A percentile compares a stretch with the other conserved stretches of the same genome.
These are phyloP conservation scores for Westerdykella ornata DNA, from an alignment of 2,329 filamentous ascomycete genomes.

Conservation along the genomic window DNA sequence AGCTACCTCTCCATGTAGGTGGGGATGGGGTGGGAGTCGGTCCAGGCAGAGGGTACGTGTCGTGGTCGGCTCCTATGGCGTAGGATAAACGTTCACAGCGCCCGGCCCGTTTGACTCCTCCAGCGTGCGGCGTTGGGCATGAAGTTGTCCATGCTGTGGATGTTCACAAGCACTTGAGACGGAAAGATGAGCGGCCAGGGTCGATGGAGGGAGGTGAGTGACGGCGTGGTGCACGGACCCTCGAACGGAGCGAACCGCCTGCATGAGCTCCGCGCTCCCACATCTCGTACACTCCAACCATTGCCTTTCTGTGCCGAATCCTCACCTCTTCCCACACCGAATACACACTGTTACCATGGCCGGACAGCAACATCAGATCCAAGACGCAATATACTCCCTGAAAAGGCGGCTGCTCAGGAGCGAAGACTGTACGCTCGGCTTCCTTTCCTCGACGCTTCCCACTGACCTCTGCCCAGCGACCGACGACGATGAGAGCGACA, in stretches of 20 bases:
- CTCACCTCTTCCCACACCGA: not conserved
- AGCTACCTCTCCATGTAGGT: conserved; percentile 27
- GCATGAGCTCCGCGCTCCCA: not conserved
- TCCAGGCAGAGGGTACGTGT: not conserved
- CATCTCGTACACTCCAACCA: not conserved
- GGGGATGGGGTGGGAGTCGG: not conserved
- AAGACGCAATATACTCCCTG: conserved; percentile 37
- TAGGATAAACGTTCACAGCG: no score
- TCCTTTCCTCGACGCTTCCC: not conserved
- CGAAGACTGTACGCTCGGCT: conserved; percentile 28
- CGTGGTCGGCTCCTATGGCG: no score
- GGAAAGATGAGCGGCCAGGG: no score
- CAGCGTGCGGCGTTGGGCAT: no score
- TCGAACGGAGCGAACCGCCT: no score
- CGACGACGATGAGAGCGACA: conserved; percentile 68
- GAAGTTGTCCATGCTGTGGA: no score
- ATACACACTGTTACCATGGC: conserved; percentile 26
- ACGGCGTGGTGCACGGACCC: no score
- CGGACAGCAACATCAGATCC: conserved; percentile 37
- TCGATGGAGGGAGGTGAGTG: no score
- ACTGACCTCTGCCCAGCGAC: conserved; percentile 51
- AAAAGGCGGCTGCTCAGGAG: conserved; percentile 32
- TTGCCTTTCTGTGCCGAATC: not conserved
- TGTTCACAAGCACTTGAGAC: no score
- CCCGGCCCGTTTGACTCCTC: no score